Percentiles rank a stretch among this genome's conserved stretches.
Evolutionary conservation across 1,284 basidiomycete genomes (phyloP).

Genomic region (Cutaneotrichosporon sp.): DNA sequence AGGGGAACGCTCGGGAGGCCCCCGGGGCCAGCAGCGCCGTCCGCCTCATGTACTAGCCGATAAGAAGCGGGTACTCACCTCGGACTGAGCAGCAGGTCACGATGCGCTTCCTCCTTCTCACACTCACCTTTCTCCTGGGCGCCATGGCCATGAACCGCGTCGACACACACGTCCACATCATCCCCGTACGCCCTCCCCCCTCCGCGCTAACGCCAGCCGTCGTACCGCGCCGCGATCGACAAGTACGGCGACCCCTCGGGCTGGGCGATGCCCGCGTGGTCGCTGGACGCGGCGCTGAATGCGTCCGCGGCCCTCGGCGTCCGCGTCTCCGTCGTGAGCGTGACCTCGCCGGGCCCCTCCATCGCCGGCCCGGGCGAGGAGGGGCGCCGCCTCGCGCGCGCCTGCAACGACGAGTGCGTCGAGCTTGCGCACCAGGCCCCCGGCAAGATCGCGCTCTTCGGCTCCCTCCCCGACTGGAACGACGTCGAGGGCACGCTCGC

Average conservation of each 20-base stretch:
- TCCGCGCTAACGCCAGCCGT: background rate
- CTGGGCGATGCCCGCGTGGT: constrained; percentile 8
- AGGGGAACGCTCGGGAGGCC: too few species aligned
- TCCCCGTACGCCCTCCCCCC: constrained; percentile 5
- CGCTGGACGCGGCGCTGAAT: background rate
- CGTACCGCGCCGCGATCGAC: constrained; percentile 11
- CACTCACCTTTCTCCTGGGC: too few species aligned
- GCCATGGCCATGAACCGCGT: background rate
- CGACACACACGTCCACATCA: constrained; percentile 16
- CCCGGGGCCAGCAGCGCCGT: too few species aligned
- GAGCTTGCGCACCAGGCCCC: background rate
- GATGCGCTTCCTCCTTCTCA: too few species aligned
- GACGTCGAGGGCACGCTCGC: constrained; percentile 8
- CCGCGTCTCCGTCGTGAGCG: constrained; percentile 6
- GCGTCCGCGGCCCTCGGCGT: constrained; percentile 11
- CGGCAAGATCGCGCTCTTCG: constrained; percentile 11
- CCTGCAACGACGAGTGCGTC: constrained; percentile 10
- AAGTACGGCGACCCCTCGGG: constrained; percentile 15
- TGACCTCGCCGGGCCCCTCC: constrained; percentile 10
- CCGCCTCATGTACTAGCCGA: too few species aligned
- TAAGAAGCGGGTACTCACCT: too few species aligned
- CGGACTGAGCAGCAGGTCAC: too few species aligned
- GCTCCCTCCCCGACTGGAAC: constrained; percentile 6
- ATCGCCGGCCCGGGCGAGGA: constrained; percentile 2
- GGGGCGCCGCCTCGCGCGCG: constrained; percentile 7